phyloP scores from a whole-genome alignment of 2,329 filamentous ascomycete genomes.

The Pseudopithomyces chartarum region DNA sequence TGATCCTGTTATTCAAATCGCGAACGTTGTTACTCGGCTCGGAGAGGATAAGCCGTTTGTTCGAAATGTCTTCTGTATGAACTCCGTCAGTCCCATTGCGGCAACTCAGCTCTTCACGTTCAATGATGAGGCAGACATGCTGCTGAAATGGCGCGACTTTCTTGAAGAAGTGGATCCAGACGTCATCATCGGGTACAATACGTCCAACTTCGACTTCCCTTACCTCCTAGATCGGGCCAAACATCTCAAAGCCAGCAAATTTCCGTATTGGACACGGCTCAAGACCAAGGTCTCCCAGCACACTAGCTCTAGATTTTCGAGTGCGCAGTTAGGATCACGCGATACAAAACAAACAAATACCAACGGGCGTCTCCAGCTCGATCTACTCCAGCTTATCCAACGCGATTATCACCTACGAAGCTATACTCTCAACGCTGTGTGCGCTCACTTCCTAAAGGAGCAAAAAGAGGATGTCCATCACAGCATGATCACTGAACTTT shows the following conservation, averaged over 20 bases:
- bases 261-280: constrained; percentile 87
- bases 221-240: constrained; percentile 89
- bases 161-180: constrained; percentile 90
- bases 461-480: constrained; percentile 99
- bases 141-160: constrained; percentile 91
- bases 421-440: constrained; percentile 97
- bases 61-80: constrained; percentile 93
- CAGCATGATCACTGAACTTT: constrained; percentile 98
- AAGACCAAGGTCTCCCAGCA: constrained; percentile 71
- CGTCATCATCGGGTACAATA: constrained; percentile 99
- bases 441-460: constrained; percentile 90
- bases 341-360: constrained; percentile 95
- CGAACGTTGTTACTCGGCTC: constrained; percentile 91
- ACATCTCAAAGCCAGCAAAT: constrained; percentile 77
- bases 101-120: constrained; percentile 92
- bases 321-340: constrained; percentile 97
- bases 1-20: constrained; percentile 97
- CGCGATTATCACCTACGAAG: constrained; percentile 93
- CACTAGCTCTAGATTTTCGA: constrained; percentile 86
- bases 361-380: constrained; percentile 89
- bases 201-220: constrained; percentile 97
- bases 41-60: constrained; percentile 96
- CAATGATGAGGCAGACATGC: constrained; percentile 81
- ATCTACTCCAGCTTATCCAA: constrained; percentile 92
- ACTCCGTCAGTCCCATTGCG: constrained; percentile 90